Evolutionary conservation across 2,329 filamentous ascomycete genomes (phyloP), one percentile per base, ranked within the genome.

Genomic region (Penicillium sclerotigenum): DNA sequence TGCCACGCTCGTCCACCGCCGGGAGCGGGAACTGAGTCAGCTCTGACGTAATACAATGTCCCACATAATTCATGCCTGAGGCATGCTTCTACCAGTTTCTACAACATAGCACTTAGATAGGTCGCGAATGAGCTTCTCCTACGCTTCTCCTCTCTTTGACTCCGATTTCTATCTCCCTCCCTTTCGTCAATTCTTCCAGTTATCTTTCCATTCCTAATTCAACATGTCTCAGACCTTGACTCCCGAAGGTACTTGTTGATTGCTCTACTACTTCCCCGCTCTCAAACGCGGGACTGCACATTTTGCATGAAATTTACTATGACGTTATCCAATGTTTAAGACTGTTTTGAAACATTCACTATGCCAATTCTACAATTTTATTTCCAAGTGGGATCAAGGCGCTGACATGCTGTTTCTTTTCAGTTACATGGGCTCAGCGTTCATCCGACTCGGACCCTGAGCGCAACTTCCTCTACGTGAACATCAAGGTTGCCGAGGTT

Each of bases 341-440:
- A 42, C n/a, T 38, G 16, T 18, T 31, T 49, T 45, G 42, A 24
- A 48, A 18, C 22, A 43, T 47, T n/a, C 20, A 24, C 38, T 41
- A 29, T 46, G n/a, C 13, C 22, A 36, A 36, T 42, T 40, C 14
- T 42, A 37, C 38, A 29, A 47, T 38, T 41, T 50, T 33, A 38
- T 50, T 37, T 48, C 20, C 14, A 16, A 11, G 16, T 5, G n/a
- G 11, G n/a, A 33, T 22, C 34, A 47, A 22, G 11, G 45, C 13
- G 50, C 58, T 65, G 46, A 62, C 50, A 47, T 55, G 52, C 49
- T 41, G 45, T 56, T 53, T 43, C 33, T 40, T 62, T 57, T n/a
- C 70, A 97, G 94, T 99, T 68, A 89, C 91, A 77, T 99, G 94
- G 94, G 93, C 94, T 65, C 94, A 99, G 82, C 92, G 94, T 82